These are phyloP conservation scores for Stylosanthes scabra DNA, from an alignment of 331 rosid genomes.

Conservation along the genomic window DNA sequence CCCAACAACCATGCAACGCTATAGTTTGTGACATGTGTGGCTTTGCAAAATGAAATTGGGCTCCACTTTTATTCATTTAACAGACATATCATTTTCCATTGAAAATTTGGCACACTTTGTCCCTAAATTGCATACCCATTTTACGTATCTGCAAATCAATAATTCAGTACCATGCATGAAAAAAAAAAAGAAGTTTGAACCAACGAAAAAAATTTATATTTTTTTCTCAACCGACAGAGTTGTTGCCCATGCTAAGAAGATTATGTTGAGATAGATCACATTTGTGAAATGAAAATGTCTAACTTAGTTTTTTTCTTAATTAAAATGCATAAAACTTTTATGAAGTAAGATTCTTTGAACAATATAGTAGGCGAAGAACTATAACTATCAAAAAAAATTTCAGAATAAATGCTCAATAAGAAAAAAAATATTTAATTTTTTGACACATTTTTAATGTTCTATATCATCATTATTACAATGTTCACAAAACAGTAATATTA, in stretches of 20 bases:
- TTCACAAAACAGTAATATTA: no score
- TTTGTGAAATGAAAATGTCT: background rate
- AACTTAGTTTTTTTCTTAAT: constrained; percentile 7
- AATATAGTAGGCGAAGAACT: no score
- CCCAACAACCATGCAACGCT: constrained; percentile 36
- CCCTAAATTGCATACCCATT: constrained; percentile 18
- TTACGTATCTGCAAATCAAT: constrained; percentile 34
- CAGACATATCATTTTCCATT: constrained; percentile 34
- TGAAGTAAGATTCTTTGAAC: no score
- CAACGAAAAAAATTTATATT: background rate
- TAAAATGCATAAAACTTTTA: background rate
- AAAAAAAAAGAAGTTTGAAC: constrained; percentile 9
- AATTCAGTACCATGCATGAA: constrained; percentile 30
- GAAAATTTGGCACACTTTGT: constrained; percentile 14
- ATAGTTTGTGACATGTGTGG: constrained; percentile 29
- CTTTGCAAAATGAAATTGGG: constrained; percentile 27
- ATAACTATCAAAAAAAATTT: no score
- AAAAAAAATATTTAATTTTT: background rate
- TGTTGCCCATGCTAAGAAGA: background rate
- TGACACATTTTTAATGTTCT: no score
- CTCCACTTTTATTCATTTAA: constrained; percentile 25
- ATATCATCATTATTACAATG: no score
- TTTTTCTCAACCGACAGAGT: background rate
- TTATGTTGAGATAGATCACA: background rate
- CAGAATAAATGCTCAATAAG: background rate